Conservation (phyloP, 305 asterid genomes). For the Rubia balearica region DNA sequence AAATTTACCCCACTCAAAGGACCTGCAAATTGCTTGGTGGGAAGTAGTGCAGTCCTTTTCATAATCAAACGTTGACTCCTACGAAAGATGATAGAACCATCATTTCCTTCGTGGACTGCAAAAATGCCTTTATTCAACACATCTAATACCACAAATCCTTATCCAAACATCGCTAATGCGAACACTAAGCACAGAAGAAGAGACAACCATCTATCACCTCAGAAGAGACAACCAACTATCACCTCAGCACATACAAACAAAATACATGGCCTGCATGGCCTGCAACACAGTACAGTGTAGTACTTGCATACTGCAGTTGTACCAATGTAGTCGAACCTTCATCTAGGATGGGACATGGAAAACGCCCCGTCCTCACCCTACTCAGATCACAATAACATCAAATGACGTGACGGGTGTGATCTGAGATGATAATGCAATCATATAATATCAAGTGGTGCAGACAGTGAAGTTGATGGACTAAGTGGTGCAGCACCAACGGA, state of each 20-base stretch:
- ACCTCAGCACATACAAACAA: no score
- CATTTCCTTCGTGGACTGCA: background rate
- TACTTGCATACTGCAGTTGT: background rate
- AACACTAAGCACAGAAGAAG: background rate
- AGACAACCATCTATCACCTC: background rate
- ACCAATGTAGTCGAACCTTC: background rate
- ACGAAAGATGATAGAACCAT: background rate
- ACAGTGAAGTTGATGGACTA: constrained; percentile 4
- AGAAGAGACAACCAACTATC: background rate
- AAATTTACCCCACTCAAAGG: constrained; percentile 7
- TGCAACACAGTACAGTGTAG: background rate
- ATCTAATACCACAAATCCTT: background rate
- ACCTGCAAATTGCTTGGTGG: constrained; percentile 1
- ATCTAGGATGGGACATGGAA: background rate
- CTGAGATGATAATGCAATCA: constrained; percentile 6
- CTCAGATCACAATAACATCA: constrained; percentile 1
- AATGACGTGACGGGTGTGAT: constrained; percentile 7
- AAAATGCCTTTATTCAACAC: constrained; percentile 1
- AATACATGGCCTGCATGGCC: constrained; percentile 7
- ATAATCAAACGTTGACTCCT: background rate
- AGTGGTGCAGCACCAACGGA: background rate
- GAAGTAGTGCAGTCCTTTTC: background rate
- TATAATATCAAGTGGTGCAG: constrained; percentile 13
- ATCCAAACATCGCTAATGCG: background rate
- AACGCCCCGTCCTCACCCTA: background rate